phyloP scores from a whole-genome alignment of 805 yeast species.

The Candida arabinofermentans region DNA sequence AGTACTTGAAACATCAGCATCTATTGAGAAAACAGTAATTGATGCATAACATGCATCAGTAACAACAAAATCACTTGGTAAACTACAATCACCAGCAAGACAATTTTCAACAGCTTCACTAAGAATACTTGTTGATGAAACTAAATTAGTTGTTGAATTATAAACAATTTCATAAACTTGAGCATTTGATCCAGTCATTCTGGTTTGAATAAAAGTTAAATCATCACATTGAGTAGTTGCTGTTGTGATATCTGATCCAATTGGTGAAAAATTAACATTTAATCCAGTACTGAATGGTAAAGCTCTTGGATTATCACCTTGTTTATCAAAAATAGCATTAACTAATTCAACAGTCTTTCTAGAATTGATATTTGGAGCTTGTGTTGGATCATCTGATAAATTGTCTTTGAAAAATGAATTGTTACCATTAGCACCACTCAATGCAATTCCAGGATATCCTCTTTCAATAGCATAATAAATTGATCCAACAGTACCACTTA shows the following conservation, averaged over 20 bases:
- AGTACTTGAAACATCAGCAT: constrained; percentile 11
- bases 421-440: constrained; percentile 46
- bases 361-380: constrained; percentile 43
- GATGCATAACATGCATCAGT: constrained; percentile 37
- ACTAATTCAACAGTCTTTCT: constrained; percentile 37
- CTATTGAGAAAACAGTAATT: constrained; percentile 44
- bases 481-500: constrained; percentile 52
- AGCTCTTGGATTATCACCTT: constrained; percentile 34
- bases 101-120: constrained; percentile 25
- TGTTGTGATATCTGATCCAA: constrained; percentile 37
- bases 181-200: constrained; percentile 43
- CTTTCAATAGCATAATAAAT: constrained; percentile 44
- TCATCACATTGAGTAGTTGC: constrained; percentile 36
- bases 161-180: constrained; percentile 31
- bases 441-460: constrained; percentile 46
- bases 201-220: constrained; percentile 41
- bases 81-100: constrained; percentile 38
- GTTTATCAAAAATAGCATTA: constrained; percentile 32
- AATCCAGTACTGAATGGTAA: constrained; percentile 44
- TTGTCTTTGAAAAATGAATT: constrained; percentile 47
- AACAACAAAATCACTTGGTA: constrained; percentile 40
- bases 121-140: constrained; percentile 18
- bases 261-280: constrained; percentile 47
- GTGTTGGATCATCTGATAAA: constrained; percentile 36
- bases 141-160: constrained; percentile 36